These are phyloP conservation scores for Petrea volubilis DNA, from an alignment of 257 asterid genomes.

Conservation along the genomic window DNA sequence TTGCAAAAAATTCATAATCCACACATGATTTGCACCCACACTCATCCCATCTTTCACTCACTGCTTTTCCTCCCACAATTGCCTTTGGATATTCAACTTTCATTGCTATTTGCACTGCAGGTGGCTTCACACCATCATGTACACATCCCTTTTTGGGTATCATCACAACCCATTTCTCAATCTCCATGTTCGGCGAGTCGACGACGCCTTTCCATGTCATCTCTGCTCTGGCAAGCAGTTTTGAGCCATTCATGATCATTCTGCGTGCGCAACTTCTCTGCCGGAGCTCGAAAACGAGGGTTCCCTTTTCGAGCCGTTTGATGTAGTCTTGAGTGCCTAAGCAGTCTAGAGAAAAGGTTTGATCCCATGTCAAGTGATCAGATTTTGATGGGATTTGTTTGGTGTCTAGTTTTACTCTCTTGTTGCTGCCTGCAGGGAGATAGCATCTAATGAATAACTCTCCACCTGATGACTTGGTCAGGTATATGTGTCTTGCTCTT, in stretches of 20 bases:
- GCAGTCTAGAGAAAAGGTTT: conserved; percentile 55
- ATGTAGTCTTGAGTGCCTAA: conserved; percentile 39
- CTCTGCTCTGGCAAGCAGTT: conserved; percentile 53
- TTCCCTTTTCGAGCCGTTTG: conserved; percentile 37
- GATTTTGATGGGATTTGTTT: conserved; percentile 46
- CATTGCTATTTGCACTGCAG: conserved; percentile 47
- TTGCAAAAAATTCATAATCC: conserved; percentile 50
- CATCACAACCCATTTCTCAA: conserved; percentile 57
- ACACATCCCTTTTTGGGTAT: conserved; percentile 19
- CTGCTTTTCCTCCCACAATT: neutral
- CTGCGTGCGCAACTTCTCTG: conserved; percentile 36
- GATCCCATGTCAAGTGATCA: conserved; percentile 48
- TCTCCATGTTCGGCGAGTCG: conserved; percentile 34
- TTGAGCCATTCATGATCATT: conserved; percentile 43
- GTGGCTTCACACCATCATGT: conserved; percentile 44
- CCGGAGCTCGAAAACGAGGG: conserved; percentile 52
- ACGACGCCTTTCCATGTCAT: conserved; percentile 49
- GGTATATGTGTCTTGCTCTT: conserved; percentile 47
- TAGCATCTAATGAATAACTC: conserved; percentile 62
- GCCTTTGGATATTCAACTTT: conserved; percentile 28
- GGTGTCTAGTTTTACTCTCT: conserved; percentile 47
- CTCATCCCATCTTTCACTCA: conserved; percentile 19
- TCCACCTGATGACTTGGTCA: conserved; percentile 24
- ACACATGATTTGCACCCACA: conserved; percentile 38
- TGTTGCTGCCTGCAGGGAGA: conserved; percentile 48